A percentile compares a stretch with the other conserved stretches of the same genome.
These are phyloP conservation scores for Brasilioporus rufonigricans DNA, from an alignment of 768 basidiomycete genomes.

Conservation along the genomic window DNA sequence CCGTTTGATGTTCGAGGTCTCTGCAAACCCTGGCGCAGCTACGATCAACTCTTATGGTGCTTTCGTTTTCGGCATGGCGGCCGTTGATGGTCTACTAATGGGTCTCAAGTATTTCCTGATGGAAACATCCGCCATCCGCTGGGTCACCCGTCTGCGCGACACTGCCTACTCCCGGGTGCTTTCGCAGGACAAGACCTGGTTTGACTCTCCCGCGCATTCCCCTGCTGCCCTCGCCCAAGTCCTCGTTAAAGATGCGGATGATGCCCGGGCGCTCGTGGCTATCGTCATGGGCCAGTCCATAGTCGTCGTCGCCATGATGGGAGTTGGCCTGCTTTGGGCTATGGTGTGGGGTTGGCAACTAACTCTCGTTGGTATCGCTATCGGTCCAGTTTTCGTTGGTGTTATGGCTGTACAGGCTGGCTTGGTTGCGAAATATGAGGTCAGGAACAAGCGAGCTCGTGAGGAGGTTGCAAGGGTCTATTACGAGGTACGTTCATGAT, in stretches of 20 bases:
- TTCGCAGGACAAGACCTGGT: constrained; percentile 82
- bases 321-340: constrained; percentile 86
- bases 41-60: constrained; percentile 70
- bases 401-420: constrained; percentile 73
- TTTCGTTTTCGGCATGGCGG: constrained; percentile 70
- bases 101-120: constrained; percentile 80
- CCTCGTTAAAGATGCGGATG: constrained; percentile 87
- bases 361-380: constrained; percentile 83
- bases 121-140: constrained; percentile 69
- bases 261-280: constrained; percentile 74
- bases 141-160: constrained; percentile 68
- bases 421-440: constrained; percentile 70
- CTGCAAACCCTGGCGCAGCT: constrained; percentile 63
- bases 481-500: constrained; percentile 65
- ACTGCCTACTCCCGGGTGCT: constrained; percentile 58
- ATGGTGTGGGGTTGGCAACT: constrained; percentile 87
- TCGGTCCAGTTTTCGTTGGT: constrained; percentile 79
- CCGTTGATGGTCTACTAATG: constrained; percentile 70
- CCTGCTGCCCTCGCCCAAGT: constrained; percentile 65
- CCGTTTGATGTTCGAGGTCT: constrained; percentile 71
- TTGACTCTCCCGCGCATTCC: constrained; percentile 65
- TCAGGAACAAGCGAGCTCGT: constrained; percentile 78
- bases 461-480: constrained; percentile 84
- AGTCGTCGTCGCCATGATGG: constrained; percentile 79
- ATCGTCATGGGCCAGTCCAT: constrained; percentile 67